phyloP scores from a whole-genome alignment of 1,284 basidiomycete genomes.

The Ustilago sp. region DNA sequence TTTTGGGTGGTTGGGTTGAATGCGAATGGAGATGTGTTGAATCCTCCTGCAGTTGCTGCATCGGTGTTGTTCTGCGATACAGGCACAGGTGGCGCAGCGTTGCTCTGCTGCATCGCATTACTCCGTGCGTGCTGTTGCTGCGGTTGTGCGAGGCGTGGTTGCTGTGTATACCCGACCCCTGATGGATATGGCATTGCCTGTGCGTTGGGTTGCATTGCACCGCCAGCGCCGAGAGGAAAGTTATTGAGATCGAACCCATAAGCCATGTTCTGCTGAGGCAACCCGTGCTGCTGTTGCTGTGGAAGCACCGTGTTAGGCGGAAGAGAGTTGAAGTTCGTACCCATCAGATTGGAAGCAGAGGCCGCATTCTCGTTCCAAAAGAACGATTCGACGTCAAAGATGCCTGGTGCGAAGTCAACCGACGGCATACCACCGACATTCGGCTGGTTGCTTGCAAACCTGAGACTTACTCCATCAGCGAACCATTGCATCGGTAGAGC shows the following conservation, averaged over 20 bases:
- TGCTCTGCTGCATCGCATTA: neutral
- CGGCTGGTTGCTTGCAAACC: neutral
- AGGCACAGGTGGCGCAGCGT: neutral
- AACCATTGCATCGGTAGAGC: neutral
- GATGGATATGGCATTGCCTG: neutral
- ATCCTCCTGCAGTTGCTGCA: conserved; percentile 9
- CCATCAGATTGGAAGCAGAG: conserved; percentile 26
- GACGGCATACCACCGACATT: conserved; percentile 2
- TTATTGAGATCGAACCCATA: conserved; percentile 12
- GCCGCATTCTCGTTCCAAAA: conserved; percentile 61
- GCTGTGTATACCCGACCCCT: neutral
- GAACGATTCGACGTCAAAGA: conserved; percentile 60
- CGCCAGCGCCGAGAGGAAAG: conserved; percentile 1
- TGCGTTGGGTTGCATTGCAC: neutral
- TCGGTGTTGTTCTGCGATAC: neutral
- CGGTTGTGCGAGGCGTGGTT: conserved; percentile 7
- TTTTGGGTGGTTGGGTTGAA: conserved; percentile 39
- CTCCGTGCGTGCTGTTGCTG: conserved; percentile 12
- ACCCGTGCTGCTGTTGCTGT: conserved; percentile 8
- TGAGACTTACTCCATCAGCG: neutral
- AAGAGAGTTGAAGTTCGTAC: conserved; percentile 18
- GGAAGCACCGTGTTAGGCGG: neutral
- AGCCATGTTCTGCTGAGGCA: neutral
- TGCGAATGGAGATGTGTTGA: conserved; percentile 50
- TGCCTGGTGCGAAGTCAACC: conserved; percentile 39